These are phyloP conservation scores for Acorus calamus DNA, from an alignment of 106 monocot species.

Conservation along the genomic window DNA sequence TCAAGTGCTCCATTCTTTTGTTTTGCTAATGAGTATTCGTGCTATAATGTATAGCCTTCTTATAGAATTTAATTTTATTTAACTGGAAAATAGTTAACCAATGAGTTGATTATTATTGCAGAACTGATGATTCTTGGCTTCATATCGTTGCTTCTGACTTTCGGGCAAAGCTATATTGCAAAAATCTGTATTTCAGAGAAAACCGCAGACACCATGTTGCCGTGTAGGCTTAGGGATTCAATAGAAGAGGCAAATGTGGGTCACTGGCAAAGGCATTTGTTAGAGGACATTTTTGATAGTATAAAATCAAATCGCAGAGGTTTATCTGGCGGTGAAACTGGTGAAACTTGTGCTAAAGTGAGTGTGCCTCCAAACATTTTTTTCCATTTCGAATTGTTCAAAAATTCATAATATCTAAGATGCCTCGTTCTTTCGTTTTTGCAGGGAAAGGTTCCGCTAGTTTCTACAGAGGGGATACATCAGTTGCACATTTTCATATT, in stretches of 20 bases:
- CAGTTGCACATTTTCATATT: conserved; percentile 86
- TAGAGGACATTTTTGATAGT: conserved; percentile 4
- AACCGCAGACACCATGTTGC: conserved; percentile 73
- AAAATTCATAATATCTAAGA: background rate
- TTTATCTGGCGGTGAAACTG: conserved; percentile 6
- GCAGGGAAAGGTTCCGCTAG: conserved; percentile 66
- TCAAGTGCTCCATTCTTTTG: background rate
- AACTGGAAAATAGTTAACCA: too few relatives aligned
- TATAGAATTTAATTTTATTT: too few relatives aligned
- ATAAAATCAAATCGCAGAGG: conserved; percentile 4
- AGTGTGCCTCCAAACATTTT: conserved; percentile 1
- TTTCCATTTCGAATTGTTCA: background rate
- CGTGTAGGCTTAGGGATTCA: conserved; percentile 28
- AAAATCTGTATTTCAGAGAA: conserved; percentile 69
- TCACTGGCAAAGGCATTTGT: conserved; percentile 27
- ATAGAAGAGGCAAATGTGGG: conserved; percentile 11
- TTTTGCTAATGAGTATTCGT: too few relatives aligned
- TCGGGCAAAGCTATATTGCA: conserved; percentile 61
- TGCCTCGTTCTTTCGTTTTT: background rate
- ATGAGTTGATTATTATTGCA: conserved; percentile 16
- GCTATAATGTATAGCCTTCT: too few relatives aligned
- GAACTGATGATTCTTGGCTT: conserved; percentile 96
- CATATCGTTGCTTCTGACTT: conserved; percentile 82
- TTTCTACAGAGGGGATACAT: conserved; percentile 51
- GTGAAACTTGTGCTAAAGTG: conserved; percentile 16